Conservation (phyloP, 306 rosid genomes). For the Mimosa bimucronata region DNA sequence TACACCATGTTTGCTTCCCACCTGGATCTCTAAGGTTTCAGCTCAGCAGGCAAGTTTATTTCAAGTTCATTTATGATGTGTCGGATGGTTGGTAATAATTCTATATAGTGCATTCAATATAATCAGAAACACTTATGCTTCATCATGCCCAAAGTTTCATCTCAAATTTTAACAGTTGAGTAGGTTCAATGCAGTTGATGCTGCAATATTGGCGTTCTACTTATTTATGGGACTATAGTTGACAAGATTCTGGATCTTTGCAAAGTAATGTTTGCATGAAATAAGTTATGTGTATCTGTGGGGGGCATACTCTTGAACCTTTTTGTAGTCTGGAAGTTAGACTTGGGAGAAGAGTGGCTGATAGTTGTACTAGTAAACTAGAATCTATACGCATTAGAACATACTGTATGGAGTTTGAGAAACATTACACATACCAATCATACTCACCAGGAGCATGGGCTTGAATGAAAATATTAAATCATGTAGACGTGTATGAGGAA, state of each 20-base stretch:
- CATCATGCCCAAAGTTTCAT: slow-evolving; percentile 11
- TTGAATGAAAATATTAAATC: background rate
- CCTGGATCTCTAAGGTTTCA: slow-evolving; percentile 98
- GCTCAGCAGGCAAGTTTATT: slow-evolving; percentile 83
- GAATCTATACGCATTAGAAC: background rate
- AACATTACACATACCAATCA: slow-evolving; percentile 4
- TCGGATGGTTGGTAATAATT: slow-evolving; percentile 19
- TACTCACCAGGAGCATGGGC: slow-evolving; percentile 18
- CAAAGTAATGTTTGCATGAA: slow-evolving; percentile 15
- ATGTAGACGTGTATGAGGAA: background rate
- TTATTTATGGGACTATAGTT: background rate
- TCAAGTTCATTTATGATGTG: slow-evolving; percentile 47
- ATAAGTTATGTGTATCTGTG: slow-evolving; percentile 5
- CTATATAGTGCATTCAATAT: background rate
- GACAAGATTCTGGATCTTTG: slow-evolving; percentile 19
- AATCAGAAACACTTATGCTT: slow-evolving; percentile 16
- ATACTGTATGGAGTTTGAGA: slow-evolving; percentile 10
- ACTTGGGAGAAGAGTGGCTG: slow-evolving; percentile 24
- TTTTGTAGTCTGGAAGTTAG: background rate
- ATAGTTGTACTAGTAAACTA: background rate
- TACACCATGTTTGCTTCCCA: slow-evolving; percentile 96
- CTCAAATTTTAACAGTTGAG: slow-evolving; percentile 14
- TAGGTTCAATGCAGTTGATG: slow-evolving; percentile 1
- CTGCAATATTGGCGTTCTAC: slow-evolving; percentile 16
- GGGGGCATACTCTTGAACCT: slow-evolving; percentile 15